Conservation (phyloP, 352 stramenopile genomes). For the Pythium brassicae region DNA sequence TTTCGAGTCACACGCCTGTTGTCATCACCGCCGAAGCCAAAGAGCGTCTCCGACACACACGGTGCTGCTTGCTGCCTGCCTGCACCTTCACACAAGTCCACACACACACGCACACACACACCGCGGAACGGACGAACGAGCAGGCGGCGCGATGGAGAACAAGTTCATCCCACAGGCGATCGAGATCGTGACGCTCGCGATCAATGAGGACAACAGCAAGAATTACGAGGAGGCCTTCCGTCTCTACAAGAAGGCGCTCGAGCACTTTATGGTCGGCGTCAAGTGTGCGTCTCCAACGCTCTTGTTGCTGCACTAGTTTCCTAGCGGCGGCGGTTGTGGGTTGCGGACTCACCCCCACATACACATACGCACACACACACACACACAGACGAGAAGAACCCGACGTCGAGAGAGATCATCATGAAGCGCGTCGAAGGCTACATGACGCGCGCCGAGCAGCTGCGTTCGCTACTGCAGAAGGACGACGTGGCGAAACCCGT, state of each 20-base stretch:
- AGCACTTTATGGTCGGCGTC: slow-evolving; percentile 88
- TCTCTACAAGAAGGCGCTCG: slow-evolving; percentile 87
- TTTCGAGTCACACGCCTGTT: too few relatives aligned
- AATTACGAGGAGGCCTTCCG: slow-evolving; percentile 86
- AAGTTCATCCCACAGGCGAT: slow-evolving; percentile 90
- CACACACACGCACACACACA: too few relatives aligned
- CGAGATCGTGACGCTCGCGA: slow-evolving; percentile 83
- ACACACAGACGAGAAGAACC: slow-evolving; percentile 86
- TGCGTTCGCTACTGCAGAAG: slow-evolving; percentile 80
- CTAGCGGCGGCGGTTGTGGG: background rate
- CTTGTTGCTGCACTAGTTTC: too few relatives aligned
- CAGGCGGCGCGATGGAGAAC: slow-evolving; percentile 65
- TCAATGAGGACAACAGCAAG: slow-evolving; percentile 87
- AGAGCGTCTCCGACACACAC: too few relatives aligned
- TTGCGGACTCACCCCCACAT: too few relatives aligned
- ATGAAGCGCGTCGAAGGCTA: slow-evolving; percentile 89
- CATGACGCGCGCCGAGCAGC: slow-evolving; percentile 86
- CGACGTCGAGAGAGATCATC: slow-evolving; percentile 86
- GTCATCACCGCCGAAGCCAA: too few relatives aligned
- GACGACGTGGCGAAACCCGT: slow-evolving; percentile 49
- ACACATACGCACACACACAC: background rate
- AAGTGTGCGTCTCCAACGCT: slow-evolving; percentile 77
- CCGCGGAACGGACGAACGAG: background rate
- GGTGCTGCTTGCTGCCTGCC: too few relatives aligned
- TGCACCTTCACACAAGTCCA: too few relatives aligned